These are phyloP conservation scores for Phaeosphaeriaceae sp. DNA, from an alignment of 2,329 filamentous ascomycete species.

Conservation along the genomic window DNA sequence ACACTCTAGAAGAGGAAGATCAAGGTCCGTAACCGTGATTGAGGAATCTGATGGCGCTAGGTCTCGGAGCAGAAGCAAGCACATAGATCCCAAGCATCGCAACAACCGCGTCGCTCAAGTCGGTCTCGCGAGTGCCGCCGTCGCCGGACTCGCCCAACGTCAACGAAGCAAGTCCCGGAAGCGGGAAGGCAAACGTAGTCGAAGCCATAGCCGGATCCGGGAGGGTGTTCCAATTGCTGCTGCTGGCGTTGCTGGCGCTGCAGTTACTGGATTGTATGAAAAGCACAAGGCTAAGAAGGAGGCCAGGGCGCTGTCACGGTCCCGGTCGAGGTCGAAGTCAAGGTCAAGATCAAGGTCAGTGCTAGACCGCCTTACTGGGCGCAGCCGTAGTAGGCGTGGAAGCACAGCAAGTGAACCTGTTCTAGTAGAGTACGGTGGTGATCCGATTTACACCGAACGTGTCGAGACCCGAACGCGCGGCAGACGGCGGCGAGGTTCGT, in stretches of 20 bases:
- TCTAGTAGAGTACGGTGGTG: constrained; percentile 71
- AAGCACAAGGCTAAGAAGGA: constrained; percentile 68
- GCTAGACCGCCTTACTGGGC: constrained; percentile 50
- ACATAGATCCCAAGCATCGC: constrained; percentile 58
- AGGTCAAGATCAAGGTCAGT: constrained; percentile 56
- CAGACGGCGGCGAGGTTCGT: constrained; percentile 54
- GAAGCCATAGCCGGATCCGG: constrained; percentile 64
- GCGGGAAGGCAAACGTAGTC: constrained; percentile 60
- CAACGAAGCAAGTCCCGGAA: constrained; percentile 66
- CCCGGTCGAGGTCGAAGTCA: constrained; percentile 48
- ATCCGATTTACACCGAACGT: constrained; percentile 67
- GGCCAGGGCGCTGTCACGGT: constrained; percentile 55
- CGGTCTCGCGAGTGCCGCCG: constrained; percentile 68
- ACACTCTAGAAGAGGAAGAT: constrained; percentile 24
- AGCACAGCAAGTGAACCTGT: constrained; percentile 57
- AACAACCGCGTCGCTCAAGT: constrained; percentile 68
- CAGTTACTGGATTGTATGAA: constrained; percentile 69
- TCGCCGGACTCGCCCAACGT: constrained; percentile 67
- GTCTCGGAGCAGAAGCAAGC: constrained; percentile 54
- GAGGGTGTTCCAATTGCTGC: constrained; percentile 67
- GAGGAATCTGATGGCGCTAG: constrained; percentile 30
- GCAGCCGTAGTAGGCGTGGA: constrained; percentile 47
- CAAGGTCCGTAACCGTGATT: constrained; percentile 48
- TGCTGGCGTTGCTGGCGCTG: constrained; percentile 68
- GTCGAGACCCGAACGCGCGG: constrained; percentile 35